Evolutionary conservation across 1,284 basidiomycete genomes (phyloP), one percentile per base, ranked within the genome.

Genomic region (Tilletia setariae): DNA sequence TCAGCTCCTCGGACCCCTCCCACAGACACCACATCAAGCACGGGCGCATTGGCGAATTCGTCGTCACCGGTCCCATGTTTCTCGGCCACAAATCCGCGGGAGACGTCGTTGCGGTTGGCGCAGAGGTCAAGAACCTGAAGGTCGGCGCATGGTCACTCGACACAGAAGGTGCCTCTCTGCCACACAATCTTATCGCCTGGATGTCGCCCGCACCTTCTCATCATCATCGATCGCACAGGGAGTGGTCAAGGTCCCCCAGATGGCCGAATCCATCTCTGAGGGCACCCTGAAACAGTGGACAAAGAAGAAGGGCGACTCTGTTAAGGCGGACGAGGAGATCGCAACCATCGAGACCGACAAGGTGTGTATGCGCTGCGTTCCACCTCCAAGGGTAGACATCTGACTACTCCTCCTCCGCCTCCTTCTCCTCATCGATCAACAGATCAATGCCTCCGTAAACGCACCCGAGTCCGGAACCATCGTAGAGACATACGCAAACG

Each of bases 271-370:
- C 76, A 96, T 98, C 85, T 93, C 93, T 19, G 95, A 98, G 85
- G 95, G 95, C 66, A 98, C 95, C 4, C 86, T 98, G 72, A 97
- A 94, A 85, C 87, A 92, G 71, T 98, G 94, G 93, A 87, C 88
- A 79, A 98, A 98, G 86, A 89, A 94, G 85, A 89, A 92, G 64
- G 95, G 95, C 53, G 95, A 98, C 82, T 88, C 86, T 72, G 94
- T 98, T 70, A 88, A 90, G 82, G 90, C 87, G 51, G 93, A 97
- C 83, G 95, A 98, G 85, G 95, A 98, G 85, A 87, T 98, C 68
- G 95, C 94, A 30, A 95, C 93, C 62, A 98, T 98, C 76, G 95
- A 98, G 86, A 98, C 95, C 15, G 95, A 98, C 87, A 98, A 98
- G 90, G 94, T 93, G 73, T 43, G 84, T 61, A 6, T 30, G 25